Base-by-base conservation (phyloP, 257 asterid genomes). In the Galeopsis tetrahit region DNA sequence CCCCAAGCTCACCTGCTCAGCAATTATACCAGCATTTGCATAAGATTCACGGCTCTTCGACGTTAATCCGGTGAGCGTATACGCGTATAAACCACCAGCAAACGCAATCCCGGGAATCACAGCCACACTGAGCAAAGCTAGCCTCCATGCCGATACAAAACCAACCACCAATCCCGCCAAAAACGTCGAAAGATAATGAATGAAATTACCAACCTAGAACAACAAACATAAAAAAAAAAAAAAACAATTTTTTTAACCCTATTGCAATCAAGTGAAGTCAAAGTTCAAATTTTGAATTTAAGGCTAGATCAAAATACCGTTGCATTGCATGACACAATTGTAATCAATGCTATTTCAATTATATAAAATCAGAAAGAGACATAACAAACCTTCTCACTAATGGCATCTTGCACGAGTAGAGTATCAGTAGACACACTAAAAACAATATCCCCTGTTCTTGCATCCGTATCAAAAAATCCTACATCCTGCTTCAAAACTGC, bases 81-180 rank as follows among this genome's bases (percentile, higher is more conserved):
- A 90, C 0, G 97, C 97, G 40, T 95, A 95, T 17, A 95, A 83
- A 56, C 96, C 99, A 4, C 99, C 99, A 4, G 99, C 98, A 76
- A 95, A 95, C 36, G 98, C 99, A 14, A 95, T 95, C 10, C 97
- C 99, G 0, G 98, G 99, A 75, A 95, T 95, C 64, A 95, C 96
- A 6, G 99, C 99, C 83, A 95, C 97, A 70, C 99, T 95, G 39
- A 95, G 94, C 31, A 92, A 83, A 21, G 99, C 99, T 34, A 95
- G 85, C 89, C 83, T 80, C 99, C 99, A 95, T 39, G 98, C 98
- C 31, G 98, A 86, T 76, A 95, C 97, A 67, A 95, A 95, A 78
- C 99, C 99, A 58, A 95, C 99, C 82, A 90, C 99, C 85, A 95
- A 80, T 32, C 99, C 99, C 55, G 99, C 98, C 96, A 92, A 76